A percentile compares a stretch with the other conserved stretches of the same genome.
phyloP scores from a whole-genome alignment of 805 yeast species.

The Candida sakaeoensis region DNA sequence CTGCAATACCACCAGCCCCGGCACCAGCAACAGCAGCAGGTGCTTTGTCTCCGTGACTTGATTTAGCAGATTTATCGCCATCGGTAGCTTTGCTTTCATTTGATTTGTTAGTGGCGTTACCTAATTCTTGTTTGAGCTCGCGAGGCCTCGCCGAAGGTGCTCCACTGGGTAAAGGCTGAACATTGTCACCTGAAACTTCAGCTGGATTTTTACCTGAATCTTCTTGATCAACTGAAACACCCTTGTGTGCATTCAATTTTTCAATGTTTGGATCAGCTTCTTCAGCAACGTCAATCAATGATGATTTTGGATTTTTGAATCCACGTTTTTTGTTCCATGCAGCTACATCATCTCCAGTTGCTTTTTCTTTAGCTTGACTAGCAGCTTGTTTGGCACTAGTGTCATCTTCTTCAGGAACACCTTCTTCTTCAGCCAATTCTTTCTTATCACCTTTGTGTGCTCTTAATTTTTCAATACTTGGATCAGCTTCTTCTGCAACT shows the following conservation, averaged over 20 bases:
- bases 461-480: conserved; percentile 11
- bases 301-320: conserved; percentile 17
- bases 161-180: conserved; percentile 4
- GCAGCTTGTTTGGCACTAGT: not conserved
- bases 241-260: conserved; percentile 14
- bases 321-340: conserved; percentile 28
- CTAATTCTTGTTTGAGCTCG: conserved; percentile 3
- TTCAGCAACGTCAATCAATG: conserved; percentile 27
- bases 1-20: conserved; percentile 2
- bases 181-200: conserved; percentile 6
- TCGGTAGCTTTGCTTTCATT: not conserved
- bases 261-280: conserved; percentile 13
- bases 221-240: conserved; percentile 5
- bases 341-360: conserved; percentile 21
- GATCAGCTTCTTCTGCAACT: conserved; percentile 21
- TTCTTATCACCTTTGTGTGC: conserved; percentile 12
- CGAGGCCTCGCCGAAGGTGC: conserved; percentile 4
- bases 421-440: not conserved
- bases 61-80: not conserved
- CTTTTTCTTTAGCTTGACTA: conserved; percentile 7
- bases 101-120: too few relatives aligned
- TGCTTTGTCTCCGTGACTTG: not conserved
- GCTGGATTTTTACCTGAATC: not conserved
- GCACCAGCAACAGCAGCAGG: conserved; percentile 4
- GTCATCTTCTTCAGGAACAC: conserved; percentile 9